These are phyloP conservation scores for Jasminum sambac DNA, from an alignment of 257 asterid species.

Conservation along the genomic window DNA sequence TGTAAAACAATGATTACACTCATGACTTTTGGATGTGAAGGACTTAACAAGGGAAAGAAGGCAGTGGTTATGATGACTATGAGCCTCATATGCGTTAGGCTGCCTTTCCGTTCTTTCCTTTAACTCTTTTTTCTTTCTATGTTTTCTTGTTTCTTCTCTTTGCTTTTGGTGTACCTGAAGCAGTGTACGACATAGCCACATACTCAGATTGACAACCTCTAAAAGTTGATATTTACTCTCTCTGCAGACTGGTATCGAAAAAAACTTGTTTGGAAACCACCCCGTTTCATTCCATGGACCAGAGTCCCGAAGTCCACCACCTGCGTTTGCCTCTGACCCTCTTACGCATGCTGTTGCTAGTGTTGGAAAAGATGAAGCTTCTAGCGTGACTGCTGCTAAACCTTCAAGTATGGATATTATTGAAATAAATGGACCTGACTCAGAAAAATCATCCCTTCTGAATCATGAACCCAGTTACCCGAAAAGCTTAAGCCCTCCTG, in stretches of 20 bases:
- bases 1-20: neutral
- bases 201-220: conserved; percentile 1
- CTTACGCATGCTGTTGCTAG: conserved; percentile 35
- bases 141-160: neutral
- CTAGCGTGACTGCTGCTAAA: conserved; percentile 42
- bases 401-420: conserved; percentile 55
- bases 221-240: conserved; percentile 18
- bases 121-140: neutral
- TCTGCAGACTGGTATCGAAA: conserved; percentile 86
- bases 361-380: conserved; percentile 41
- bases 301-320: conserved; percentile 79
- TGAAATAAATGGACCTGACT: conserved; percentile 61
- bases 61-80: neutral
- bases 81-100: neutral
- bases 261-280: conserved; percentile 83
- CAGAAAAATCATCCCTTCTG: conserved; percentile 54
- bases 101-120: neutral
- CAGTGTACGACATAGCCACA: neutral
- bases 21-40: neutral
- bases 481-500: conserved; percentile 65
- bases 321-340: conserved; percentile 89
- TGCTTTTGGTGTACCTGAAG: neutral
- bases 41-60: neutral
- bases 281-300: conserved; percentile 62
- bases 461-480: conserved; percentile 55